A percentile compares a stretch with the other conserved stretches of the same genome.
phyloP scores from a whole-genome alignment of 2,329 filamentous ascomycete species.

The Sarocladiaceae sp. region DNA sequence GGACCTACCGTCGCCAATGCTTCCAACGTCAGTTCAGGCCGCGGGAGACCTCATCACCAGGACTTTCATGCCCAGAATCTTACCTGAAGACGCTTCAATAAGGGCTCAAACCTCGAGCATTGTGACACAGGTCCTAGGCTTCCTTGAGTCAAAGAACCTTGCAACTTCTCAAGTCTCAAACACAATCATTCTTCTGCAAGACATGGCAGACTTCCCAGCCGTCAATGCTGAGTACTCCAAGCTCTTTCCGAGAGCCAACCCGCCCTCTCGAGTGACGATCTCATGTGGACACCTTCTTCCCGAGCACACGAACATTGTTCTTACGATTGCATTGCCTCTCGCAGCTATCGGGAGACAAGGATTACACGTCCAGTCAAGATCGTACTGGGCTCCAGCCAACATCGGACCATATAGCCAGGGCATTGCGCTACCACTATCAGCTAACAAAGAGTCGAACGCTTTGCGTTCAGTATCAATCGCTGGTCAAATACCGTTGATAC shows the following conservation, averaged over 20 bases:
- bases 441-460: constrained; percentile 14
- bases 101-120: constrained; percentile 45
- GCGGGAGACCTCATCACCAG: not conserved
- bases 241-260: constrained; percentile 74
- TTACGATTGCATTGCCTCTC: constrained; percentile 43
- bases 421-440: constrained; percentile 45
- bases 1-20: not conserved
- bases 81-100: constrained; percentile 27
- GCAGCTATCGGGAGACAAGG: constrained; percentile 42
- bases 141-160: constrained; percentile 28
- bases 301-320: constrained; percentile 51
- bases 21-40: not conserved
- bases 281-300: constrained; percentile 69
- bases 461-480: constrained; percentile 61
- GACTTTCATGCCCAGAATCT: constrained; percentile 9
- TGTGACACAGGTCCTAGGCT: constrained; percentile 38
- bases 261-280: constrained; percentile 80
- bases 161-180: constrained; percentile 42
- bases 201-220: constrained; percentile 72
- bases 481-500: constrained; percentile 86
- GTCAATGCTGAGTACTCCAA: constrained; percentile 74
- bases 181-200: constrained; percentile 65
- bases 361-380: constrained; percentile 87
- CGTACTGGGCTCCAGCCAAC: constrained; percentile 97
- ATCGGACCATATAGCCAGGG: constrained; percentile 97